phyloP scores from a whole-genome alignment of 371 early-diverging fungal genomes.

The Mucor lusitanicus region DNA sequence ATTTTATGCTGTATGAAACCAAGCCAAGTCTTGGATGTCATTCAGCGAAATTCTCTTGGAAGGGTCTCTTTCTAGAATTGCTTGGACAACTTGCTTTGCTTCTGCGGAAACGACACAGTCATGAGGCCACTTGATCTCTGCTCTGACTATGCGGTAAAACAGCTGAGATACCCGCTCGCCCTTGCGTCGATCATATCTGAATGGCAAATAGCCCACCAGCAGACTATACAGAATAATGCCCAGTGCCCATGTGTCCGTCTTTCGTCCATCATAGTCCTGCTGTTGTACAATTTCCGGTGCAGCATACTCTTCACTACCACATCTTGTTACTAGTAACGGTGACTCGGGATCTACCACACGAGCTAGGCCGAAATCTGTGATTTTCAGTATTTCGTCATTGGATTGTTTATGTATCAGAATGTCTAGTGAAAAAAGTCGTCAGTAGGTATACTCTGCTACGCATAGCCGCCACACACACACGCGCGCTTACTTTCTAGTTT shows the following conservation, averaged over 20 bases:
- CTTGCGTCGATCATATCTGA: constrained; percentile 44
- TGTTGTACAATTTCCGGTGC: constrained; percentile 84
- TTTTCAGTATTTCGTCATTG: constrained; percentile 48
- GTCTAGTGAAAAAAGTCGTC: constrained; percentile 10
- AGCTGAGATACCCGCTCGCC: constrained; percentile 47
- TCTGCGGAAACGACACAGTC: constrained; percentile 22
- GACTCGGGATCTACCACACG: constrained; percentile 47
- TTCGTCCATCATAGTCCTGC: constrained; percentile 63
- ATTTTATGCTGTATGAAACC: constrained; percentile 24
- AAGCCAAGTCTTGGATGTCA: constrained; percentile 37
- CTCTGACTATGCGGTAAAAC: constrained; percentile 50
- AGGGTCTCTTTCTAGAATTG: constrained; percentile 40
- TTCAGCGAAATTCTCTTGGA: constrained; percentile 36
- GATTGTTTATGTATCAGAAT: constrained; percentile 23
- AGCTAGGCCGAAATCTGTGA: constrained; percentile 72
- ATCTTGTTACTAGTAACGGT: constrained; percentile 54
- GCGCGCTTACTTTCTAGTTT: constrained; percentile 78
- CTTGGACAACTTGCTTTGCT: constrained; percentile 42
- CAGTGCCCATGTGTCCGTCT: constrained; percentile 73
- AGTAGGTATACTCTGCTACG: neutral
- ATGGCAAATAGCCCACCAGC: constrained; percentile 58
- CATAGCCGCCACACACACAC: no score
- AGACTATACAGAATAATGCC: constrained; percentile 73
- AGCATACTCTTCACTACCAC: constrained; percentile 81
- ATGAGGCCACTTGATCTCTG: constrained; percentile 49